Evolutionary conservation across 768 basidiomycete genomes (phyloP).

Genomic region (Myochromella boudieri): DNA sequence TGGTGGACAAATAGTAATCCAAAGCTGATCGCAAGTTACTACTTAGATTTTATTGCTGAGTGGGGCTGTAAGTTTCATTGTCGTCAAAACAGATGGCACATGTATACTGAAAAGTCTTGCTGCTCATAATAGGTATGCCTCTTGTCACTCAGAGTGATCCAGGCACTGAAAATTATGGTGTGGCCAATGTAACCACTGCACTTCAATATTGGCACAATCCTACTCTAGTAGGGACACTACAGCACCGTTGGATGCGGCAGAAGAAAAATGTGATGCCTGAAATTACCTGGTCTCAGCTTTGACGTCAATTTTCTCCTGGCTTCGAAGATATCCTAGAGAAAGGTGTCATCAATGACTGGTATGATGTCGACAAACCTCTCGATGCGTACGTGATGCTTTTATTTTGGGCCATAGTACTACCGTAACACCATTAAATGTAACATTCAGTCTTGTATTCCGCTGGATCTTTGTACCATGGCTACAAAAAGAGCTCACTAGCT

Average conservation of each 20-base stretch:
- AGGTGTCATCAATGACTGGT: conserved; percentile 28
- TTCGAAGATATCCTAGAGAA: conserved; percentile 31
- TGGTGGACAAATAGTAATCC: conserved; percentile 45
- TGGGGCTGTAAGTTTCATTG: conserved; percentile 18
- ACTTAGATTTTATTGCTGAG: conserved; percentile 22
- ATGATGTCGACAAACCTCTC: conserved; percentile 24
- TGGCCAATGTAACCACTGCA: conserved; percentile 44
- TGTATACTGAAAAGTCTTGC: conserved; percentile 3
- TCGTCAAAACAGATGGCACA: neutral
- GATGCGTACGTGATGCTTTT: conserved; percentile 19
- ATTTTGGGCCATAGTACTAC: neutral
- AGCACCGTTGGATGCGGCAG: conserved; percentile 36
- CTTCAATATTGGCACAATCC: conserved; percentile 41
- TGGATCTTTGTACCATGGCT: conserved; percentile 42
- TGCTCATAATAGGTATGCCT: conserved; percentile 31
- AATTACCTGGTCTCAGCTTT: conserved; percentile 37
- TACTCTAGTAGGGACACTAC: conserved; percentile 30
- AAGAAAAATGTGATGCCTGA: conserved; percentile 45
- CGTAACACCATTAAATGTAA: neutral
- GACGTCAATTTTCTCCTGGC: conserved; percentile 25
- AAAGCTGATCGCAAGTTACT: conserved; percentile 40
- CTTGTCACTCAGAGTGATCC: conserved; percentile 44
- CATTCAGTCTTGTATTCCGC: conserved; percentile 25
- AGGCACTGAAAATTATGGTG: conserved; percentile 41
- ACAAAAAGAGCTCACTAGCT: conserved; percentile 36